phyloP scores from a whole-genome alignment of 2,329 filamentous ascomycete species.

The Nemania serpens region DNA sequence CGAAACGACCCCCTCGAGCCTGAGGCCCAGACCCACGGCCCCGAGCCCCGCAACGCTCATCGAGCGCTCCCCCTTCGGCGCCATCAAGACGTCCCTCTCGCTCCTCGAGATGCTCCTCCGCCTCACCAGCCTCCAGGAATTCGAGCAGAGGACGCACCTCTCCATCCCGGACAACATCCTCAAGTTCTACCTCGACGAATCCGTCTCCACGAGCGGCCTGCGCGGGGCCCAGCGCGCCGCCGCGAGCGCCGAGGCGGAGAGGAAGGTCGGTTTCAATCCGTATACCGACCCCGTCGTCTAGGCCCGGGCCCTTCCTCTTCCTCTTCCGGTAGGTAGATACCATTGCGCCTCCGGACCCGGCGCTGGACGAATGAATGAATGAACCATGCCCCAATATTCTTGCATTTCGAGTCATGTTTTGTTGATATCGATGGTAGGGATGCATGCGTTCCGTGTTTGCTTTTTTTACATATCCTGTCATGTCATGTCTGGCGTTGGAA shows the following conservation, averaged over 20 bases:
- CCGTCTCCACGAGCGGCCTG: constrained; percentile 56
- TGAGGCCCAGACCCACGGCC: not conserved
- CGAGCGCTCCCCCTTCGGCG: constrained; percentile 54
- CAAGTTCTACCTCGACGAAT: constrained; percentile 78
- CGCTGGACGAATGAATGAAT: too few relatives aligned
- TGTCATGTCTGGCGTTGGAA: too few relatives aligned
- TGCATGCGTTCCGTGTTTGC: too few relatives aligned
- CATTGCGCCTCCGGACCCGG: too few relatives aligned
- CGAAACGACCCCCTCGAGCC: not conserved
- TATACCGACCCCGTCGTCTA: constrained; percentile 49
- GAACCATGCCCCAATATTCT: too few relatives aligned
- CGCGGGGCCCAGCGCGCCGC: constrained; percentile 51
- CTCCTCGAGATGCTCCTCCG: constrained; percentile 88
- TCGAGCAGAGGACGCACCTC: constrained; percentile 87
- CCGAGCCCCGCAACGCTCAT: constrained; percentile 38
- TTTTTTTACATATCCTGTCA: too few relatives aligned
- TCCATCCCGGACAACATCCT: constrained; percentile 87
- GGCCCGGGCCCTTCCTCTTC: not conserved
- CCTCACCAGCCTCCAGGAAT: constrained; percentile 85
- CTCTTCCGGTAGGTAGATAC: not conserved
- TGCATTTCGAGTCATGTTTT: too few relatives aligned
- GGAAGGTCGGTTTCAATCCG: constrained; percentile 60
- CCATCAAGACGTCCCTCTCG: constrained; percentile 65
- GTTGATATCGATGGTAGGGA: too few relatives aligned
- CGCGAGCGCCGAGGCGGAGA: constrained; percentile 52